These are phyloP conservation scores for Alternaria triticimaculans DNA, from an alignment of 2,329 filamentous ascomycete species.

Conservation along the genomic window DNA sequence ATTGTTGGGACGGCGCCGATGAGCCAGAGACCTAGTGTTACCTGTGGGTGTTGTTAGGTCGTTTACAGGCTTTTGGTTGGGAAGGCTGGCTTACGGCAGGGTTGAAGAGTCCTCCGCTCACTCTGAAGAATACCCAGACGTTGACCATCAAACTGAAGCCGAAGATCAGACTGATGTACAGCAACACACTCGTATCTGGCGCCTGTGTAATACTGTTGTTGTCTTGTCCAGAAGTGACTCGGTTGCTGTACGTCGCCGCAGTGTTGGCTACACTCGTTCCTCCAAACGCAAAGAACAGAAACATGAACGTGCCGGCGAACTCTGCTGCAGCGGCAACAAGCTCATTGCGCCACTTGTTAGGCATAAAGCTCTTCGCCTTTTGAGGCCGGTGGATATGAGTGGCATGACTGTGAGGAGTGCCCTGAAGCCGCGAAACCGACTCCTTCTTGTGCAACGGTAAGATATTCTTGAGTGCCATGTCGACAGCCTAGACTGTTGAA, in stretches of 20 bases:
- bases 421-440: not conserved
- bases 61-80: not conserved
- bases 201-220: conserved; percentile 35
- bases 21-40: conserved; percentile 47
- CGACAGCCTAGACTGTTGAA: not conserved
- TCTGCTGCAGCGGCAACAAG: conserved; percentile 46
- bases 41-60: conserved; percentile 18
- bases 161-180: conserved; percentile 49
- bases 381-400: not conserved
- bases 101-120: conserved; percentile 50
- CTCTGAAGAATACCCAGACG: conserved; percentile 51
- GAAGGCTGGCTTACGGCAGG: conserved; percentile 44
- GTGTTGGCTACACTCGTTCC: conserved; percentile 49
- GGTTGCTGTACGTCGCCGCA: conserved; percentile 28
- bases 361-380: not conserved
- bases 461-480: conserved; percentile 17
- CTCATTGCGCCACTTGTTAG: conserved; percentile 41
- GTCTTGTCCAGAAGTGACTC: conserved; percentile 24
- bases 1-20: conserved; percentile 34
- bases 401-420: not conserved
- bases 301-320: conserved; percentile 51
- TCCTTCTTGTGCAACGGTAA: conserved; percentile 16
- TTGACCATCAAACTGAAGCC: conserved; percentile 50
- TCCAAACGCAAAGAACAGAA: conserved; percentile 50
- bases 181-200: conserved; percentile 42